Conservation (phyloP, 2,329 filamentous ascomycete species). For the Talaromyces funiculosus region DNA sequence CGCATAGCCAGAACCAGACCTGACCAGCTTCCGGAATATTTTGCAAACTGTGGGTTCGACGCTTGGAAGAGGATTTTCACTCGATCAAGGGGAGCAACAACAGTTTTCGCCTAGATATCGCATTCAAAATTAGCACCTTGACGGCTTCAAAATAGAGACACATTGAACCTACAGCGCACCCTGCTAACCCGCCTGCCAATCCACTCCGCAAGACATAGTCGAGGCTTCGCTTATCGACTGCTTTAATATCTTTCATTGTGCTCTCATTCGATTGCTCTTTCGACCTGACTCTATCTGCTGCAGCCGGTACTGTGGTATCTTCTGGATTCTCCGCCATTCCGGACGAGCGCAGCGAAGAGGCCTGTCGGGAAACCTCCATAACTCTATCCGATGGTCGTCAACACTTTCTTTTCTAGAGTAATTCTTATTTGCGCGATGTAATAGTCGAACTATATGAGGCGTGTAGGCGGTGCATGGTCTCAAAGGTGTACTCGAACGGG, state of each 20-base stretch:
- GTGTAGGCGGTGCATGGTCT: slow-evolving; percentile 26
- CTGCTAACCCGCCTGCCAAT: slow-evolving; percentile 81
- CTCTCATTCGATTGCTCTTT: slow-evolving; percentile 15
- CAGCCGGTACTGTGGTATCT: background rate
- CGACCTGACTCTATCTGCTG: slow-evolving; percentile 15
- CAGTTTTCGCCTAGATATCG: slow-evolving; percentile 78
- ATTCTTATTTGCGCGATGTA: slow-evolving; percentile 6
- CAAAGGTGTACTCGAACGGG: slow-evolving; percentile 7
- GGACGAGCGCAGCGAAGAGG: slow-evolving; percentile 16
- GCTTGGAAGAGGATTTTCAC: slow-evolving; percentile 99
- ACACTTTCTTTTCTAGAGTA: slow-evolving; percentile 13
- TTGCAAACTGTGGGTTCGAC: slow-evolving; percentile 85
- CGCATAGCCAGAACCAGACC: slow-evolving; percentile 76
- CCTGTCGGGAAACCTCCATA: slow-evolving; percentile 30
- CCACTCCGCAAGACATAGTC: slow-evolving; percentile 82
- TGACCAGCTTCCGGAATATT: slow-evolving; percentile 84
- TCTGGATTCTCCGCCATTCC: slow-evolving; percentile 16
- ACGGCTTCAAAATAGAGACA: background rate
- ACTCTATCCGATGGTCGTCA: slow-evolving; percentile 19
- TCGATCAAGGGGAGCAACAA: slow-evolving; percentile 90
- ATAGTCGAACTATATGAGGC: slow-evolving; percentile 1
- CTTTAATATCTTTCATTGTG: slow-evolving; percentile 25
- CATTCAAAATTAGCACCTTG: background rate
- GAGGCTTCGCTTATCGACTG: slow-evolving; percentile 63
- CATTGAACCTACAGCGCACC: slow-evolving; percentile 70